phyloP scores from a whole-genome alignment of 75 land plant genomes.

The Pinus tabuliformis region DNA sequence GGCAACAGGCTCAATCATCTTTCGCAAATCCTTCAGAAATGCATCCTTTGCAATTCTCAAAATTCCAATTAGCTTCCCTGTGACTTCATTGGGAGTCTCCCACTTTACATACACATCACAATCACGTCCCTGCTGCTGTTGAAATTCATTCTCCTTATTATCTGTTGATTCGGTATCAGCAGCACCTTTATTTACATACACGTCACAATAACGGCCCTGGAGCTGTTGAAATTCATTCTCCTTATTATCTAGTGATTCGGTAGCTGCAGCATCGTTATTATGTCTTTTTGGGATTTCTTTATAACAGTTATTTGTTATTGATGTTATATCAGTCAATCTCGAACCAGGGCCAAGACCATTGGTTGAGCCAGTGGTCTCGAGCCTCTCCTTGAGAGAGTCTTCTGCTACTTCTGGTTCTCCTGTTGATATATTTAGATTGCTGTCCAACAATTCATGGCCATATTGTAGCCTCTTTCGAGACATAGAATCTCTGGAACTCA shows the following conservation, averaged over 20 bases:
- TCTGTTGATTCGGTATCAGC: constrained; percentile 15
- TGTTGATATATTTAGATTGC: neutral
- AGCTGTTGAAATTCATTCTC: constrained; percentile 10
- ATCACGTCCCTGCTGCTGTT: constrained; percentile 15
- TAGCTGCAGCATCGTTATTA: neutral
- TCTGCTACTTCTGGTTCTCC: neutral
- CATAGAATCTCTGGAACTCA: neutral
- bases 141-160: constrained; percentile 13
- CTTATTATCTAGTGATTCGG: constrained; percentile 17
- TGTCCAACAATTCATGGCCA: no score
- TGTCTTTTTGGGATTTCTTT: neutral
- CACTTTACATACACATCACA: constrained; percentile 77
- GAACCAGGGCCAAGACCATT: neutral
- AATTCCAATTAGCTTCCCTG: constrained; percentile 56
- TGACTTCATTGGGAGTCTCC: constrained; percentile 65
- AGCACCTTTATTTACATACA: constrained; percentile 46
- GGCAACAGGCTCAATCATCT: constrained; percentile 49
- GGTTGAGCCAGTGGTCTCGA: neutral
- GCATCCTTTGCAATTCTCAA: constrained; percentile 35
- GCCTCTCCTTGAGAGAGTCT: neutral
- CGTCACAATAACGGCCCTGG: constrained; percentile 34
- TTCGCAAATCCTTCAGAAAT: constrained; percentile 60
- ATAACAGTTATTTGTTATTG: neutral
- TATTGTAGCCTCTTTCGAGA: neutral
- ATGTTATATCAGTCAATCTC: constrained; percentile 1